phyloP scores from a whole-genome alignment of 2,329 filamentous ascomycete genomes.

The Cytospora piceicola region DNA sequence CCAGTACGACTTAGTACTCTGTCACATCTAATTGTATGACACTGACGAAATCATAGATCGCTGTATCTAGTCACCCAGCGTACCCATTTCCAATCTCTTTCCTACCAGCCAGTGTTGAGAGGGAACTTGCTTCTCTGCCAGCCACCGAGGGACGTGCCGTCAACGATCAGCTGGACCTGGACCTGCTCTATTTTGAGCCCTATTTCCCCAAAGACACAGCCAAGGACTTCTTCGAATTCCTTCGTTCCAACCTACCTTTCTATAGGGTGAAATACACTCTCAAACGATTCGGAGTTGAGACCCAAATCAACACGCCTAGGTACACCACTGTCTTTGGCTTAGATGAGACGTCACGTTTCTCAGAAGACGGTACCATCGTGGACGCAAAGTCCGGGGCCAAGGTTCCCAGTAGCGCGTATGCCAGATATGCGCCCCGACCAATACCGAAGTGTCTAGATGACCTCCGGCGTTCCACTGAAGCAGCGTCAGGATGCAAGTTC shows the following conservation, averaged over 20 bases:
- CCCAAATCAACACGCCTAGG: slow-evolving; percentile 61
- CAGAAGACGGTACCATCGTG: slow-evolving; percentile 44
- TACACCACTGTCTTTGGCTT: slow-evolving; percentile 62
- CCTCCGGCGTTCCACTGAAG: slow-evolving; percentile 66
- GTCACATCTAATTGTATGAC: neutral
- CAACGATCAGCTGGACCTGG: slow-evolving; percentile 70
- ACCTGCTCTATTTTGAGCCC: slow-evolving; percentile 76
- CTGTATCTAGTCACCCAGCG: slow-evolving; percentile 45
- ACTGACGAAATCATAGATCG: slow-evolving; percentile 31
- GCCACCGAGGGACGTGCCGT: slow-evolving; percentile 58
- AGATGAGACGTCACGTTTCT: slow-evolving; percentile 66
- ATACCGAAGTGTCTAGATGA: slow-evolving; percentile 71
- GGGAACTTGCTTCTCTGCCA: slow-evolving; percentile 51
- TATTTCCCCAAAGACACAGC: slow-evolving; percentile 65
- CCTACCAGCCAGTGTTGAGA: slow-evolving; percentile 45
- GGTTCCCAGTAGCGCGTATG: slow-evolving; percentile 57
- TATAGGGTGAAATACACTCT: slow-evolving; percentile 77
- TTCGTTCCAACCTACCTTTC: slow-evolving; percentile 73
- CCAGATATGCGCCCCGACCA: slow-evolving; percentile 64
- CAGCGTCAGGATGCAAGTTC: slow-evolving; percentile 67
- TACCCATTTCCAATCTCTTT: slow-evolving; percentile 57
- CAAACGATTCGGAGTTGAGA: slow-evolving; percentile 65
- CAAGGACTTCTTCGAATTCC: slow-evolving; percentile 68
- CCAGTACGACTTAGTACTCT: slow-evolving; percentile 9
- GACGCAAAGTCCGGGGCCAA: slow-evolving; percentile 47